These are phyloP conservation scores for Vicia villosa DNA, from an alignment of 306 rosid species.

Conservation along the genomic window DNA sequence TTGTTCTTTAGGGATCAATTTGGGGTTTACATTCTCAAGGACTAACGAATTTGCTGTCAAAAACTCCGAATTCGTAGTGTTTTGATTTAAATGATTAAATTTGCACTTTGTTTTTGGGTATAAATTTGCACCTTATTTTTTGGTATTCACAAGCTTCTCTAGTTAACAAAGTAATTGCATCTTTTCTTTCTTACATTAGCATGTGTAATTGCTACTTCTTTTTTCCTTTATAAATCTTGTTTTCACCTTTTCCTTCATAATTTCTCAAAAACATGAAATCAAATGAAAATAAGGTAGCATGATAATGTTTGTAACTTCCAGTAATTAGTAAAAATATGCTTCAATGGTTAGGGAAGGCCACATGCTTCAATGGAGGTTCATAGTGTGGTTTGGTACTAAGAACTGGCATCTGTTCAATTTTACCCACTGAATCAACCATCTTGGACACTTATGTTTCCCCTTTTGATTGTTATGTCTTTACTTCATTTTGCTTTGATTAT, in stretches of 20 bases:
- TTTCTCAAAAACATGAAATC: not conserved
- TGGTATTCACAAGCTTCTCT: not conserved
- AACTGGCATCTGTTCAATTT: not conserved
- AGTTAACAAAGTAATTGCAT: not conserved
- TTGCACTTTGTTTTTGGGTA: slow-evolving; percentile 1
- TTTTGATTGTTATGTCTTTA: slow-evolving; percentile 8
- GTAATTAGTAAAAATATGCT: slow-evolving; percentile 8
- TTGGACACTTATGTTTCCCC: slow-evolving; percentile 1
- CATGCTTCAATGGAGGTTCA: slow-evolving; percentile 8
- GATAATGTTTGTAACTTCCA: not conserved
- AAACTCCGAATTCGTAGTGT: slow-evolving; percentile 1
- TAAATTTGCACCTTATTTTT: not conserved
- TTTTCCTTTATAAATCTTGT: slow-evolving; percentile 6
- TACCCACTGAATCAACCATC: slow-evolving; percentile 1
- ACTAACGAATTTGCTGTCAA: not conserved
- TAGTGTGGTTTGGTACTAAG: not conserved
- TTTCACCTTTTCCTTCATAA: slow-evolving; percentile 12
- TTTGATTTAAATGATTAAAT: not conserved
- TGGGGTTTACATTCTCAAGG: not conserved
- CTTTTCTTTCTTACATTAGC: slow-evolving; percentile 15
- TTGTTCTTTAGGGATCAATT: not conserved
- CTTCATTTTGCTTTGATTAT: slow-evolving; percentile 26
- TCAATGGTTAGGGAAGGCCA: slow-evolving; percentile 8
- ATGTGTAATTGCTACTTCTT: slow-evolving; percentile 9
- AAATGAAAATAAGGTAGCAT: not conserved